These are phyloP conservation scores for Thelonectria olida DNA, from an alignment of 2,329 filamentous ascomycete species.

Conservation along the genomic window DNA sequence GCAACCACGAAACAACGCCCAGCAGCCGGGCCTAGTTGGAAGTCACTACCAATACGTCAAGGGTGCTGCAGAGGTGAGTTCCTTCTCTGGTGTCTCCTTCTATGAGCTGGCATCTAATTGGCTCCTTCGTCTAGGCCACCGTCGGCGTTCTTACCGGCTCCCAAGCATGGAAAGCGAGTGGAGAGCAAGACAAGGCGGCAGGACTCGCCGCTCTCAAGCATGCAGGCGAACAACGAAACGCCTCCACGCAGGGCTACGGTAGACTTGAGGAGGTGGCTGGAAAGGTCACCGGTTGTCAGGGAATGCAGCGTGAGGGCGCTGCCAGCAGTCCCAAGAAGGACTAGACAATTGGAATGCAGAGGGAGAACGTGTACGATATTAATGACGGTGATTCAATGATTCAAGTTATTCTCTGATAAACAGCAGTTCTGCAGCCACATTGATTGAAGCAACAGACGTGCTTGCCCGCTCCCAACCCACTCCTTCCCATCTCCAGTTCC, in stretches of 20 bases:
- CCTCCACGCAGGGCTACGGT: slow-evolving; percentile 65
- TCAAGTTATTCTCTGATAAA: not conserved
- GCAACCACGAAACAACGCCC: slow-evolving; percentile 39
- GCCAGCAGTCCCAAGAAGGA: slow-evolving; percentile 54
- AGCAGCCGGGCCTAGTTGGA: slow-evolving; percentile 66
- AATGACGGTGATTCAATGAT: not conserved
- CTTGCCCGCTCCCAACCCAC: not conserved
- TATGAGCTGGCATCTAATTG: not conserved
- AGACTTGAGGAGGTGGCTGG: slow-evolving; percentile 72
- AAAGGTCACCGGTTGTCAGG: slow-evolving; percentile 71
- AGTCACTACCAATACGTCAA: slow-evolving; percentile 76
- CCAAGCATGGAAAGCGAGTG: slow-evolving; percentile 70
- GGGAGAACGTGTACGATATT: slow-evolving; percentile 1
- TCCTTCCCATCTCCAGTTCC: not conserved
- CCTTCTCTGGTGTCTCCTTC: too few species aligned
- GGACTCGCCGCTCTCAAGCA: slow-evolving; percentile 71
- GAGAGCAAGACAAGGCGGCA: slow-evolving; percentile 70
- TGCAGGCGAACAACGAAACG: slow-evolving; percentile 66
- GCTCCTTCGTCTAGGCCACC: slow-evolving; percentile 53
- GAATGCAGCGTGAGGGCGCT: slow-evolving; percentile 72
- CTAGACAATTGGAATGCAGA: slow-evolving; percentile 2
- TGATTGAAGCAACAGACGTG: too few species aligned
- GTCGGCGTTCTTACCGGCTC: slow-evolving; percentile 71
- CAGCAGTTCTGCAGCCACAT: not conserved
- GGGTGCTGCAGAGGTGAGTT: slow-evolving; percentile 69